These are phyloP conservation scores for Nissolia schottii DNA, from an alignment of 306 rosid species.

Conservation along the genomic window DNA sequence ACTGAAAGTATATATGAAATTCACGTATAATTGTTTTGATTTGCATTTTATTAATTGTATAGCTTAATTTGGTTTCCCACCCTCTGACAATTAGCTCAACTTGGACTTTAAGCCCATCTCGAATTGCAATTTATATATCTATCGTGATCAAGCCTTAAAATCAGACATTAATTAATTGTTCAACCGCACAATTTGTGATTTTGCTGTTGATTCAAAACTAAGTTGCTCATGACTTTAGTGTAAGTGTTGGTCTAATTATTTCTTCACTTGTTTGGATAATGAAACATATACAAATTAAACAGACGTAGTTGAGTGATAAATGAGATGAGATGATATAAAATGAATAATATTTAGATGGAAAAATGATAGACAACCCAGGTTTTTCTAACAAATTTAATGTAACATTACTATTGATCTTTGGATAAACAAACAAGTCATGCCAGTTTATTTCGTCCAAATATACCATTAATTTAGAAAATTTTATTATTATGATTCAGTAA, in stretches of 20 bases:
- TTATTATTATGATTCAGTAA: too few species aligned
- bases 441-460: too few species aligned
- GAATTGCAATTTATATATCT: too few species aligned
- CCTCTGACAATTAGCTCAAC: background rate
- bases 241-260: too few species aligned
- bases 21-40: background rate
- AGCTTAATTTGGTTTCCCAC: background rate
- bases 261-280: background rate
- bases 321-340: background rate
- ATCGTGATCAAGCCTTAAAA: background rate
- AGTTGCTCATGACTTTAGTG: background rate
- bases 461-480: too few species aligned
- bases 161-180: background rate
- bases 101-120: too few species aligned
- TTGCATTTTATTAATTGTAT: background rate
- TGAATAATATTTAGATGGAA: background rate
- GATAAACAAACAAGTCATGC: too few species aligned
- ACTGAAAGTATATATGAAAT: background rate
- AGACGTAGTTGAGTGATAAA: background rate
- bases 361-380: too few species aligned
- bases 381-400: too few species aligned
- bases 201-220: too few species aligned
- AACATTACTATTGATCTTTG: too few species aligned
- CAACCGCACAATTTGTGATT: background rate
- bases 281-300: background rate